These are phyloP conservation scores for Exophiala sp. DNA, from an alignment of 2,329 filamentous ascomycete species.

Conservation along the genomic window DNA sequence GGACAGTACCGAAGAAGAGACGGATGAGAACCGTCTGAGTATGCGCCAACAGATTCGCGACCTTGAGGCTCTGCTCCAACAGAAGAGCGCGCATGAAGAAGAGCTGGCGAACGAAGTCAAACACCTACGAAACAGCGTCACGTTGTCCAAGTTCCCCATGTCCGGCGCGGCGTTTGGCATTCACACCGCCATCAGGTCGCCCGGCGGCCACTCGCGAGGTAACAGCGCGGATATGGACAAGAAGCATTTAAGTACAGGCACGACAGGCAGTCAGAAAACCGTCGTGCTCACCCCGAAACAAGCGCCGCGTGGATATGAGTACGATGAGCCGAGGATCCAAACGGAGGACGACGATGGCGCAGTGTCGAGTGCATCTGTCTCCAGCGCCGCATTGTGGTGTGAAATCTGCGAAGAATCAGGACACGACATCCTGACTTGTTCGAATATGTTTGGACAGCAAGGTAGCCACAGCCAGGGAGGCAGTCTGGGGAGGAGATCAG, in stretches of 20 bases:
- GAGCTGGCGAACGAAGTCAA: conserved; percentile 83
- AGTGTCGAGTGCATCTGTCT: conserved; percentile 64
- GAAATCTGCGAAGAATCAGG: conserved; percentile 91
- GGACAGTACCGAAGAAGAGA: conserved; percentile 40
- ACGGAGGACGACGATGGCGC: conserved; percentile 48
- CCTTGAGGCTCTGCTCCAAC: conserved; percentile 68
- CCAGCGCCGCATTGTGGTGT: conserved; percentile 64
- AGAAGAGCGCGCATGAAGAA: conserved; percentile 71
- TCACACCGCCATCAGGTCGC: conserved; percentile 17
- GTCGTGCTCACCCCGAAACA: conserved; percentile 12
- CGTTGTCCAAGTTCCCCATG: conserved; percentile 24
- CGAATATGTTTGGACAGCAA: conserved; percentile 67
- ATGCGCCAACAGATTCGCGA: conserved; percentile 79
- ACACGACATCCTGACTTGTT: conserved; percentile 92
- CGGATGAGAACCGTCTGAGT: conserved; percentile 59
- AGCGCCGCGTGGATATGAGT: not conserved
- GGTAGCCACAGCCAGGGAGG: not conserved
- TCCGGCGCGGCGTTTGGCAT: conserved; percentile 23
- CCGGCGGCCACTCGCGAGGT: conserved; percentile 40
- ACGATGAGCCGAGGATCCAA: conserved; percentile 4
- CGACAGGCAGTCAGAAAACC: conserved; percentile 22
- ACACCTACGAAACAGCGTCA: conserved; percentile 50
- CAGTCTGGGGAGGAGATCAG: conserved; percentile 12
- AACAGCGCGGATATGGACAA: conserved; percentile 23
- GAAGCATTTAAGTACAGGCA: conserved; percentile 23